These are phyloP conservation scores for Neckera pumila DNA, from an alignment of 225 moss, liverwort and hornwort species.

Conservation along the genomic window DNA sequence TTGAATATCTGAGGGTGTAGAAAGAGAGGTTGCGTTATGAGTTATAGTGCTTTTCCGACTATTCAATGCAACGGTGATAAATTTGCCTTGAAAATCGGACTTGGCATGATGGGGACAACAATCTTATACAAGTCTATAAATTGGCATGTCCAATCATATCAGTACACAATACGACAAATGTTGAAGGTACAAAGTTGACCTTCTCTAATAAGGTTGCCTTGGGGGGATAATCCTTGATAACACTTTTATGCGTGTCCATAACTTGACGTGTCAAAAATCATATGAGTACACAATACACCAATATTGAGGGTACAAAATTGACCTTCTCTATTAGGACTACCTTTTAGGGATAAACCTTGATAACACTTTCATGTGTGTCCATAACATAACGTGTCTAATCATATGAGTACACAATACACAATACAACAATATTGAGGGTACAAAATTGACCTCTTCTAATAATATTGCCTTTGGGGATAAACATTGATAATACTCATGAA, in stretches of 20 bases:
- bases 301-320: background rate
- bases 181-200: too few species aligned
- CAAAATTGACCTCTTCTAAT: background rate
- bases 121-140: too few species aligned
- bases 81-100: too few species aligned
- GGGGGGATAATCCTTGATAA: background rate
- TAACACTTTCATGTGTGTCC: accelerated
- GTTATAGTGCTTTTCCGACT: too few species aligned
- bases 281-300: background rate
- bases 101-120: too few species aligned
- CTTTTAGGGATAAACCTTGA: background rate
- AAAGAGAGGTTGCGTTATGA: too few species aligned
- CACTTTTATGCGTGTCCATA: background rate
- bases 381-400: background rate
- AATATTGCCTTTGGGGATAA: background rate
- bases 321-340: background rate
- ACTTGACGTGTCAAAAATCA: background rate
- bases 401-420: background rate
- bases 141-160: background rate
- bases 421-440: background rate
- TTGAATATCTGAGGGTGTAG: too few species aligned
- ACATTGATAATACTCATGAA: too few species aligned
- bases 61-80: too few species aligned
- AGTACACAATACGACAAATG: too few species aligned
- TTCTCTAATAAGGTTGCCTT: background rate